Percentiles rank a stretch among this genome's conserved stretches.
These are phyloP conservation scores for Fusarium buxicola DNA, from an alignment of 2,329 filamentous ascomycete genomes.

Conservation along the genomic window DNA sequence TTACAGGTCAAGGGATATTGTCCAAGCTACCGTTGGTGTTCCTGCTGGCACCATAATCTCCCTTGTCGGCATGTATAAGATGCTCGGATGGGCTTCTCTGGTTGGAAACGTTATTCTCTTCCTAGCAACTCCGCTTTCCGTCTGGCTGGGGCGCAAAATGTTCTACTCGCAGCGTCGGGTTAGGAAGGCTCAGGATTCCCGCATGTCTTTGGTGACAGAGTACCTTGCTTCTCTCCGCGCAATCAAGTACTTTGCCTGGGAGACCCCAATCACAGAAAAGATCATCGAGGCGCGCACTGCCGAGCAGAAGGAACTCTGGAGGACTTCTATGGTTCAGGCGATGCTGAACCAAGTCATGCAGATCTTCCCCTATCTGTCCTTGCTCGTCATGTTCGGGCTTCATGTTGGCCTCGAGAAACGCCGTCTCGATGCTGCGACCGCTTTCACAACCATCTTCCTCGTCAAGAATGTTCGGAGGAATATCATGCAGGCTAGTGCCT, in stretches of 20 bases:
- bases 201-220: conserved; percentile 68
- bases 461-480: conserved; percentile 65
- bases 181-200: conserved; percentile 65
- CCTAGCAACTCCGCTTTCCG: conserved; percentile 61
- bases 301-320: conserved; percentile 68
- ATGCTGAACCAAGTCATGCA: conserved; percentile 62
- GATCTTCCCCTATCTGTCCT: conserved; percentile 62
- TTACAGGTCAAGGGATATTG: conserved; percentile 62
- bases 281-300: conserved; percentile 61
- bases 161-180: conserved; percentile 63
- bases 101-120: conserved; percentile 63
- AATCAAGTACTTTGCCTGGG: conserved; percentile 72
- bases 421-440: conserved; percentile 65
- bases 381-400: conserved; percentile 66
- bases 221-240: conserved; percentile 68
- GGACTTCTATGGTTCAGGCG: conserved; percentile 60
- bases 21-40: conserved; percentile 59
- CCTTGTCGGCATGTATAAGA: conserved; percentile 63
- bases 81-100: conserved; percentile 67
- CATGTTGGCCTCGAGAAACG: conserved; percentile 61
- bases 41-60: conserved; percentile 61
- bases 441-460: conserved; percentile 67
- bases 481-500: conserved; percentile 61
- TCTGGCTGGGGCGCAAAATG: conserved; percentile 62
- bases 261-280: conserved; percentile 62